phyloP scores from a whole-genome alignment of 2,329 filamentous ascomycete genomes.

The Conoideocrella luteorostrata region DNA sequence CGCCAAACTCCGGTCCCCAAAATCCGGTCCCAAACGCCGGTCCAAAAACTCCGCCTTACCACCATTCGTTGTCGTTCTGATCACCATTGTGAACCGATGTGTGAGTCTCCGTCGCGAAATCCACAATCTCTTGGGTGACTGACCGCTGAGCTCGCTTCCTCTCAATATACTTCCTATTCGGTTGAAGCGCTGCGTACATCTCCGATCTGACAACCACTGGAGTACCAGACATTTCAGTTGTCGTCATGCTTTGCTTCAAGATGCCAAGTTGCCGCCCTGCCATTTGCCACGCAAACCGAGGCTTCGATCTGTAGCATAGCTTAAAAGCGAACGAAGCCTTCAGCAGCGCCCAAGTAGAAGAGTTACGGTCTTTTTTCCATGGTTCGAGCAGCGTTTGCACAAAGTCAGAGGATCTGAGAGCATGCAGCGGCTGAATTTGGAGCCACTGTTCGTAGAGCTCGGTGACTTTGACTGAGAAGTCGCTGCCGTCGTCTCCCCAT shows the following conservation, averaged over 20 bases:
- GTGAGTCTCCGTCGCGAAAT: slow-evolving; percentile 10
- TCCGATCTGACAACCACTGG: slow-evolving; percentile 27
- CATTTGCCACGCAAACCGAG: slow-evolving; percentile 39
- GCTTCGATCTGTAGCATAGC: slow-evolving; percentile 16
- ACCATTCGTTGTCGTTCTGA: not conserved
- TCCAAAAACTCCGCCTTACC: too few species aligned
- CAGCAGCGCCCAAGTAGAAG: slow-evolving; percentile 40
- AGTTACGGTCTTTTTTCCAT: slow-evolving; percentile 16
- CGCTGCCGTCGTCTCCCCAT: slow-evolving; percentile 25
- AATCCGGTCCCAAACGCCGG: not conserved
- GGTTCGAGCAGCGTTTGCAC: slow-evolving; percentile 21
- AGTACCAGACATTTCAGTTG: slow-evolving; percentile 4
- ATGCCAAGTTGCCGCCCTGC: slow-evolving; percentile 41
- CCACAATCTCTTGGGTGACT: slow-evolving; percentile 17
- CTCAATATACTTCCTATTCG: slow-evolving; percentile 26
- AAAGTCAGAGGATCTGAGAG: slow-evolving; percentile 17
- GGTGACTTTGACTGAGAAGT: slow-evolving; percentile 23
- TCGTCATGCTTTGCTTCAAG: slow-evolving; percentile 34
- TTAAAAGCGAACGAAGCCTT: slow-evolving; percentile 45
- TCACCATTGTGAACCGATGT: slow-evolving; percentile 19
- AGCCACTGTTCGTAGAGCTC: slow-evolving; percentile 35
- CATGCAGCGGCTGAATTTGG: slow-evolving; percentile 30
- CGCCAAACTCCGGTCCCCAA: too few species aligned
- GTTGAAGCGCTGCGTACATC: slow-evolving; percentile 29
- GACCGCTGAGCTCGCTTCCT: slow-evolving; percentile 14